A percentile compares a stretch with the other conserved stretches of the same genome.
These are phyloP conservation scores for Sindora glabra DNA, from an alignment of 306 rosid genomes.

Conservation along the genomic window DNA sequence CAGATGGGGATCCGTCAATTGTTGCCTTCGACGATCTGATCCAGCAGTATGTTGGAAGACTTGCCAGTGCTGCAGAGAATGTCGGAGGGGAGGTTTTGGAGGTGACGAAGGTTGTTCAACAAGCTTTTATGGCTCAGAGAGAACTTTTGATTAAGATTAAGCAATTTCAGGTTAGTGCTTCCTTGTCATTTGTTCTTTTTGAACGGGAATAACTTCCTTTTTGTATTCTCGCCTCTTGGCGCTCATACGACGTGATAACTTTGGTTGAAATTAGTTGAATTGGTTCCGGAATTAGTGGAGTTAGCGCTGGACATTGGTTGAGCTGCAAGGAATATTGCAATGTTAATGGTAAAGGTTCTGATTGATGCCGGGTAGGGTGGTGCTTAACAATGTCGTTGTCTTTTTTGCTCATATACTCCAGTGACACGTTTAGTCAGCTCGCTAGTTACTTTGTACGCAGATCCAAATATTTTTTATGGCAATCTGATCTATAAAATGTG, in stretches of 20 bases:
- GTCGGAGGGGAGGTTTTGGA: constrained; percentile 77
- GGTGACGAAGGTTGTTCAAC: constrained; percentile 36
- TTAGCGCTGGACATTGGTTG: not conserved
- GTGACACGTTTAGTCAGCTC: not conserved
- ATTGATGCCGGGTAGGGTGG: too few relatives aligned
- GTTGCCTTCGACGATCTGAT: constrained; percentile 59
- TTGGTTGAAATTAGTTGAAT: not conserved
- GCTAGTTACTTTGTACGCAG: not conserved
- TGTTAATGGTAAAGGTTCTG: not conserved
- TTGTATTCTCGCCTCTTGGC: too few relatives aligned
- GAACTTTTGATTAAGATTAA: constrained; percentile 63
- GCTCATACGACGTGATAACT: not conserved
- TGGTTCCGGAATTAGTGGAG: not conserved
- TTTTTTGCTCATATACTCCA: not conserved
- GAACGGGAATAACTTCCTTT: not conserved
- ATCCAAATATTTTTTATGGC: not conserved
- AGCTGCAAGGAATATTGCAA: not conserved
- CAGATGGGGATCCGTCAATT: constrained; percentile 50
- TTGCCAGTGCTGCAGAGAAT: constrained; percentile 58
- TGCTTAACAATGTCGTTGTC: not conserved
- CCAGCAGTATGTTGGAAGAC: constrained; percentile 38
- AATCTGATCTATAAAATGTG: not conserved
- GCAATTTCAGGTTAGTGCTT: constrained; percentile 55
- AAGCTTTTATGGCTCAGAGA: constrained; percentile 67
- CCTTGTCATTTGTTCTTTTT: not conserved